phyloP scores from a whole-genome alignment of 306 rosid species.

The Benincasa hispida region DNA sequence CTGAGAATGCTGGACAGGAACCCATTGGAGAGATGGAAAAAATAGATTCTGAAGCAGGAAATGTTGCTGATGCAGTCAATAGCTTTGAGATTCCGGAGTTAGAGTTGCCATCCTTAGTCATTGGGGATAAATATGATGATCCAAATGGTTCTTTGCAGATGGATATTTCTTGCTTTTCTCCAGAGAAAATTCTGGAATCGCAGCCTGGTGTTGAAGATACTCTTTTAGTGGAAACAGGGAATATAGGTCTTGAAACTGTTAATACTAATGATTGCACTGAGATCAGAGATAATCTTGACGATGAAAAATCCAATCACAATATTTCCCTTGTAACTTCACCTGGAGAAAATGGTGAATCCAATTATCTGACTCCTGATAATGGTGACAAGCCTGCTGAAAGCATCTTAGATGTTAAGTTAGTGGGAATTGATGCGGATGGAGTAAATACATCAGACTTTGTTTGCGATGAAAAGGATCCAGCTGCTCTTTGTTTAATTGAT shows the following conservation, averaged over 20 bases:
- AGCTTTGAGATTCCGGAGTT: conserved; percentile 23
- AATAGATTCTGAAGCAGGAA: conserved; percentile 30
- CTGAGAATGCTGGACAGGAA: conserved; percentile 22
- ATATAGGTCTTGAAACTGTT: conserved; percentile 18
- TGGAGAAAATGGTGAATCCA: conserved; percentile 30
- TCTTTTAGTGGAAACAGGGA: conserved; percentile 15
- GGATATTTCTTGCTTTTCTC: conserved; percentile 26
- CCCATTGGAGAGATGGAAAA: conserved; percentile 17
- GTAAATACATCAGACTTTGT: conserved; percentile 25
- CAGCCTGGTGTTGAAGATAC: conserved; percentile 21
- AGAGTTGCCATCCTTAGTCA: conserved; percentile 23
- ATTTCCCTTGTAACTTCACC: conserved; percentile 24
- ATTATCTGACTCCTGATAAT: conserved; percentile 15
- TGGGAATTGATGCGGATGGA: conserved; percentile 34
- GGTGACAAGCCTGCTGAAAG: conserved; percentile 29
- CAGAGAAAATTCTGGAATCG: conserved; percentile 29
- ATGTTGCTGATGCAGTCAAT: conserved; percentile 25
- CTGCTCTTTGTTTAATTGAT: conserved; percentile 18
- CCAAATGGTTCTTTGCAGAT: conserved; percentile 29
- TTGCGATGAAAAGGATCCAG: conserved; percentile 37
- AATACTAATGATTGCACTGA: conserved; percentile 27
- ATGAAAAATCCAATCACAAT: conserved; percentile 24
- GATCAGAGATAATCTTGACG: conserved; percentile 21
- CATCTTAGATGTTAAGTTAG: conserved; percentile 23
- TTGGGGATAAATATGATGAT: conserved; percentile 32